A percentile compares a stretch with the other conserved stretches of the same genome.
These are phyloP conservation scores for Podospora conica DNA, from an alignment of 495 filamentous ascomycete species.

Conservation along the genomic window DNA sequence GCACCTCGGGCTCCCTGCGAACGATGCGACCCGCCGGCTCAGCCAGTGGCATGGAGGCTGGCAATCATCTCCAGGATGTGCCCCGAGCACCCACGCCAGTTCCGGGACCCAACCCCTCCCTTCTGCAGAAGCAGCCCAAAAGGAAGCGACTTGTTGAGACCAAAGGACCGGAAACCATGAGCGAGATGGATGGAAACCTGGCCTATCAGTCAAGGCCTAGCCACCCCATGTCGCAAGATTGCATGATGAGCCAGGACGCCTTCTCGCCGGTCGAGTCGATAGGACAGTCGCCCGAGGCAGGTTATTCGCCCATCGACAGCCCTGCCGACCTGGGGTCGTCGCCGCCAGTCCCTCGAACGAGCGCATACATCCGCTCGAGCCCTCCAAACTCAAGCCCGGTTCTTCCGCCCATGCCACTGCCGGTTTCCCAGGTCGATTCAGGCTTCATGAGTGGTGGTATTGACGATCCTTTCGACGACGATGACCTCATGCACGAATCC, in stretches of 20 bases:
- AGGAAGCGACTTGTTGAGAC: conserved; percentile 14
- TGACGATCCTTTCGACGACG: conserved; percentile 51
- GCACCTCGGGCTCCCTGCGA: conserved; percentile 81
- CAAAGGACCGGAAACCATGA: conserved; percentile 17
- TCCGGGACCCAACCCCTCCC: conserved; percentile 32
- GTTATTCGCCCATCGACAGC: conserved; percentile 48
- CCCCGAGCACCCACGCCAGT: conserved; percentile 79
- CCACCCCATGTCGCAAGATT: conserved; percentile 15
- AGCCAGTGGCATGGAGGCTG: conserved; percentile 42
- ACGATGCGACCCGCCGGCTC: conserved; percentile 69
- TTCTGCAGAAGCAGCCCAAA: conserved; percentile 24
- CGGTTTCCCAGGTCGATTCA: conserved; percentile 53
- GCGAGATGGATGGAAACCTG: conserved; percentile 13
- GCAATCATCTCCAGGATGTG: conserved; percentile 61
- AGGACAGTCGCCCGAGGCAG: conserved; percentile 51
- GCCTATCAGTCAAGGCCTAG: conserved; percentile 10
- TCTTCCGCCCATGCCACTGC: conserved; percentile 55
- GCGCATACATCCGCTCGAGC: conserved; percentile 42
- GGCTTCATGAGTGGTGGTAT: conserved; percentile 74
- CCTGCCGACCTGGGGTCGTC: conserved; percentile 68
- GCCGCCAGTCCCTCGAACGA: conserved; percentile 60
- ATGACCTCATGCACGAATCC: conserved; percentile 16
- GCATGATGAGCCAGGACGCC: conserved; percentile 31
- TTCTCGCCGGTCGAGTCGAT: conserved; percentile 42
- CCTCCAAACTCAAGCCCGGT: conserved; percentile 65